Conservation (phyloP, 148 eudicot species). For the Chenopodium berlandieri region DNA sequence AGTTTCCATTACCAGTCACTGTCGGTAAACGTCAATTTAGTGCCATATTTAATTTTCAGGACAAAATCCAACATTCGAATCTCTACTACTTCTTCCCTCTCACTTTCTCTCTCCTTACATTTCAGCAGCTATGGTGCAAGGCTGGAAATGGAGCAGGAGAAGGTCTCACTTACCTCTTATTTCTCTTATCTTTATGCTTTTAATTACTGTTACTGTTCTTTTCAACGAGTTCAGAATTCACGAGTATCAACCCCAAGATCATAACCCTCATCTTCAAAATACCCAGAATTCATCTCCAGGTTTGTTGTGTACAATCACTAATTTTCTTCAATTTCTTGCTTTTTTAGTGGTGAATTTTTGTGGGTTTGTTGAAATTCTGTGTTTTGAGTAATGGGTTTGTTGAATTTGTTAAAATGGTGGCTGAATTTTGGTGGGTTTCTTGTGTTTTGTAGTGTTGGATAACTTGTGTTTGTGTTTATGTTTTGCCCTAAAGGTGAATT, state of each 20-base stretch:
- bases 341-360: background rate
- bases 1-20: conserved; percentile 17
- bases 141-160: conserved; percentile 52
- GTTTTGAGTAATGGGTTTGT: conserved; percentile 15
- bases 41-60: no score
- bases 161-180: conserved; percentile 50
- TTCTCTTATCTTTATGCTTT: conserved; percentile 48
- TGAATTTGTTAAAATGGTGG: background rate
- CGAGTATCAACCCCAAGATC: conserved; percentile 21
- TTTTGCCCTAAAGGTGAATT: background rate
- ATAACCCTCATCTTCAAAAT: conserved; percentile 13
- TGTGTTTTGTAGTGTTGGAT: background rate
- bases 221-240: conserved; percentile 57
- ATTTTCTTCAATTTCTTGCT: background rate
- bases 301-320: background rate
- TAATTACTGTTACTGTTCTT: conserved; percentile 50
- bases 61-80: background rate
- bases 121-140: conserved; percentile 38
- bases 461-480: background rate
- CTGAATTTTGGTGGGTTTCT: background rate
- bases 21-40: background rate
- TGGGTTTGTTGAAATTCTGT: conserved; percentile 17
- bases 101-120: background rate
- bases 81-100: background rate
- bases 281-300: conserved; percentile 36